phyloP scores from a whole-genome alignment of 108 stramenopile genomes.

The Mediolabrus comicus region DNA sequence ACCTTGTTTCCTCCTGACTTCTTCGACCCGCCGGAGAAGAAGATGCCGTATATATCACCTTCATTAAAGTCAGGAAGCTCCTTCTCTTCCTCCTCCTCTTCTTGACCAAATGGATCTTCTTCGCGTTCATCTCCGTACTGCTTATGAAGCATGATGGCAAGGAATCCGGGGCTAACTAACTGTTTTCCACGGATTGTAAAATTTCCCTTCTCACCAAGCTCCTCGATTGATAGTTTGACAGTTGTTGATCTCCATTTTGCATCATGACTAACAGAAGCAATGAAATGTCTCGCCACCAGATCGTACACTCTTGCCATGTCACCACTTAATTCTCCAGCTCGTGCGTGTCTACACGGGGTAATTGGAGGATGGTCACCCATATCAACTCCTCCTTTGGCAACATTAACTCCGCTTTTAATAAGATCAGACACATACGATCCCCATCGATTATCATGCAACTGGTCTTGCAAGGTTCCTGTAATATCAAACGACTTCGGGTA shows the following conservation, averaged over 20 bases:
- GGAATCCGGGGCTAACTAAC: constrained; percentile 74
- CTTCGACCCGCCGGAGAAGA: constrained; percentile 42
- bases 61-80: constrained; percentile 74
- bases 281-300: constrained; percentile 83
- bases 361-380: constrained; percentile 88
- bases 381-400: constrained; percentile 75
- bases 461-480: constrained; percentile 69
- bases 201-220: constrained; percentile 69
- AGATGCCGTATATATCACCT: constrained; percentile 53
- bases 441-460: constrained; percentile 69
- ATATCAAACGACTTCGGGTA: constrained; percentile 88
- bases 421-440: constrained; percentile 72
- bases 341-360: constrained; percentile 69
- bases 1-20: constrained; percentile 56
- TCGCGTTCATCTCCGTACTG: constrained; percentile 80
- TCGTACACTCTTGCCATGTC: constrained; percentile 89
- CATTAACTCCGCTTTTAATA: constrained; percentile 46
- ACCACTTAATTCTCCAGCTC: constrained; percentile 62
- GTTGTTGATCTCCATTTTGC: constrained; percentile 85
- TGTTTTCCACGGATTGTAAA: constrained; percentile 75
- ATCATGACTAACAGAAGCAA: constrained; percentile 86
- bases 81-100: constrained; percentile 75
- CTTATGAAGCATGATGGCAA: constrained; percentile 72
- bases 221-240: constrained; percentile 64
- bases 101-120: constrained; percentile 29